Evolutionary conservation across 2,329 filamentous ascomycete species (phyloP).

Genomic region (Xylariaceae sp.): DNA sequence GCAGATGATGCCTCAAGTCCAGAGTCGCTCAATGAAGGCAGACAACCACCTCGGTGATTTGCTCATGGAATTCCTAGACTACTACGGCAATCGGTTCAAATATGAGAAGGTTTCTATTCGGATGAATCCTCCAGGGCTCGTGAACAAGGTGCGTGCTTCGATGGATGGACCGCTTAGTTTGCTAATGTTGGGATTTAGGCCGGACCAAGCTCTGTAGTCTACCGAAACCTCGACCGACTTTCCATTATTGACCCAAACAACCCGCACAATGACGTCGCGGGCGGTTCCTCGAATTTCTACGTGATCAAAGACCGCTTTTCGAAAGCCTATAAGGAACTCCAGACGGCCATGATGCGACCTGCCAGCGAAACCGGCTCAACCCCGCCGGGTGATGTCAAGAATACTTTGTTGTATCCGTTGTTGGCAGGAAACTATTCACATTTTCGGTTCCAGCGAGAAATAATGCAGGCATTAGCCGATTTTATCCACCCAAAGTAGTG

Average conservation of each 20-base stretch:
- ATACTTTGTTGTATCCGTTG: conserved; percentile 66
- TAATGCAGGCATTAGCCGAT: neutral
- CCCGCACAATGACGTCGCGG: conserved; percentile 79
- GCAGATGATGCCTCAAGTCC: conserved; percentile 70
- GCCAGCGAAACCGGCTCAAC: conserved; percentile 32
- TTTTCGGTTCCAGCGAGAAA: conserved; percentile 31
- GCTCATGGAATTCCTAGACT: conserved; percentile 80
- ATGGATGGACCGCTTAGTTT: neutral
- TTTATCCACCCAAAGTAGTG: too few species aligned
- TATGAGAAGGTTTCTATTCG: conserved; percentile 66
- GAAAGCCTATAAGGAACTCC: conserved; percentile 56
- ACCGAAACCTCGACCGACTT: conserved; percentile 63
- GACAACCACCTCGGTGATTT: conserved; percentile 72
- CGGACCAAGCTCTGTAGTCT: conserved; percentile 44
- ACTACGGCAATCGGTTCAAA: conserved; percentile 82
- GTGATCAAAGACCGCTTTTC: conserved; percentile 68
- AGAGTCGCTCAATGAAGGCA: conserved; percentile 54
- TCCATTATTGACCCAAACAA: conserved; percentile 93
- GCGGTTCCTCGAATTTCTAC: conserved; percentile 69
- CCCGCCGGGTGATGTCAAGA: conserved; percentile 24
- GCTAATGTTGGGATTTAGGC: conserved; percentile 35
- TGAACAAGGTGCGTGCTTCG: conserved; percentile 57
- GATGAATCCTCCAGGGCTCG: conserved; percentile 68
- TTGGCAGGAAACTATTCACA: conserved; percentile 64
- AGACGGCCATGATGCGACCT: conserved; percentile 54